These are phyloP conservation scores for Xylariaceae sp. DNA, from an alignment of 2,329 filamentous ascomycete species.

Conservation along the genomic window DNA sequence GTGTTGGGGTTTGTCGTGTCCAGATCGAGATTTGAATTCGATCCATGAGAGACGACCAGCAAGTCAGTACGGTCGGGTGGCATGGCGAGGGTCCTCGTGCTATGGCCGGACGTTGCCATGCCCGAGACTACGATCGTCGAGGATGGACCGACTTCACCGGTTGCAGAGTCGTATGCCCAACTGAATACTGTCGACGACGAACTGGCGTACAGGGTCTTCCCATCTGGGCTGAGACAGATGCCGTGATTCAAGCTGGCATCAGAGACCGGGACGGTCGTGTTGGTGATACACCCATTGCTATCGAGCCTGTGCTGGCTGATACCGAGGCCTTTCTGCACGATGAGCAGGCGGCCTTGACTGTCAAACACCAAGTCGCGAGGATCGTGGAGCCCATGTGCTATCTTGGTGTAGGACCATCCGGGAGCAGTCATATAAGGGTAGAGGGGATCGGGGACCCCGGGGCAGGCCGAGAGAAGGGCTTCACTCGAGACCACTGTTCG, in stretches of 20 bases:
- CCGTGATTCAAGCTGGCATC: conserved; percentile 36
- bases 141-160: conserved; percentile 32
- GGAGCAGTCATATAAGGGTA: conserved; percentile 19
- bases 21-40: conserved; percentile 49
- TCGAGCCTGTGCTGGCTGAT: conserved; percentile 27
- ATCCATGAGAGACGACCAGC: conserved; percentile 53
- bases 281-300: conserved; percentile 23
- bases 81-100: conserved; percentile 51
- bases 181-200: conserved; percentile 43
- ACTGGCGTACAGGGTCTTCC: conserved; percentile 38
- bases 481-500: conserved; percentile 1
- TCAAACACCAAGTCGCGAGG: conserved; percentile 26
- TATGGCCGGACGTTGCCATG: conserved; percentile 49
- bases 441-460: conserved; percentile 9
- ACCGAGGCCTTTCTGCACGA: conserved; percentile 22
- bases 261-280: conserved; percentile 18
- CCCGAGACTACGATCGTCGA: conserved; percentile 44
- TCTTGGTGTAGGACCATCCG: conserved; percentile 24
- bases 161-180: conserved; percentile 49
- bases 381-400: conserved; percentile 19
- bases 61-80: conserved; percentile 42
- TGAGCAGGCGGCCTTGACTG: conserved; percentile 22
- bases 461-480: conserved; percentile 16
- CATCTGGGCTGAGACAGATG: conserved; percentile 34
- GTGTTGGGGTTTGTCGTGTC: conserved; percentile 38